Evolutionary conservation across 164 flowering plant species (phyloP), one percentile per base, ranked within the genome.

Genomic region (Akebia trifoliata): DNA sequence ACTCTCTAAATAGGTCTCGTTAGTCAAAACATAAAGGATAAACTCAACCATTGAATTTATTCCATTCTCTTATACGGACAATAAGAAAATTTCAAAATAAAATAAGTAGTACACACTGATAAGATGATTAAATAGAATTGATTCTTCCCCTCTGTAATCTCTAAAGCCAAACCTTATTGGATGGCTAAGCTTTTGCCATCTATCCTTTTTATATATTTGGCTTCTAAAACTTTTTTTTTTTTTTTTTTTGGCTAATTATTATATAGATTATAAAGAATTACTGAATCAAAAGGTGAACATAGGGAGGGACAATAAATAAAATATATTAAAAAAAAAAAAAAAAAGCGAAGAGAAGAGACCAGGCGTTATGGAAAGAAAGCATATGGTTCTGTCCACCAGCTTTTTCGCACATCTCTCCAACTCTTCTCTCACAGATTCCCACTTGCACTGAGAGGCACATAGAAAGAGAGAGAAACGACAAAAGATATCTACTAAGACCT

Each of bases 381-480:
- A 67, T 60, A 67, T 47, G 70, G 65, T 61, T 60, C 65, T 61
- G 61, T 51, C 55, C 15, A 21, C 57, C 59, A 62, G 53, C 59
- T 62, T 54, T 61, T 44, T 29, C 28, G 54, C 36, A 35, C 44
- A 54, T 35, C 59, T 32, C 32, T 34, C 51, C 15, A 24, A 25
- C 26, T 15, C 15, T 34, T 54, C 50, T 53, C 24, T 26, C 40
- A 21, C 42, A 12, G 63, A 60, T 60, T 60, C 63, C 63, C 35
- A 37, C 48, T 49, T 51, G 55, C 46, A 36, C 54, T 56, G 59
- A 9, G 36, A 18, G 22, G 32, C n/a, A n/a, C 38, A 18, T 26
- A 49, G 28, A 28, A 21, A 10, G 12, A 15, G 7, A 49, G 18
- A 26, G 32, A 26, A 18, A 26, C 20, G 34, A 48, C 21, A 46